These are phyloP conservation scores for Nepenthes gracilis DNA, from an alignment of 148 eudicot genomes.

Conservation along the genomic window DNA sequence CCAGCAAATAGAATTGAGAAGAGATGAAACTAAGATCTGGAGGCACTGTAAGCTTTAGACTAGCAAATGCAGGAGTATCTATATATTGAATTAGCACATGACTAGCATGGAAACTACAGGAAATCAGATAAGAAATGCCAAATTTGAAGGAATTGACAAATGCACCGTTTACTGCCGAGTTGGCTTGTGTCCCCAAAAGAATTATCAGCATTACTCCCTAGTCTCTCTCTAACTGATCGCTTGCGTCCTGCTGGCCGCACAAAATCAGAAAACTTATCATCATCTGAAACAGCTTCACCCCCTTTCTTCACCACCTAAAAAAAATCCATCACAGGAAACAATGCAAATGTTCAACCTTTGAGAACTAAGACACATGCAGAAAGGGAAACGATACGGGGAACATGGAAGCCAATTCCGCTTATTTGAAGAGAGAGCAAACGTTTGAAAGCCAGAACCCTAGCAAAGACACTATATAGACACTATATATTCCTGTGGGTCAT, in stretches of 20 bases:
- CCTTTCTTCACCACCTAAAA: conserved; percentile 69
- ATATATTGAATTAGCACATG: too few species aligned
- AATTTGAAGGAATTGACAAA: not conserved
- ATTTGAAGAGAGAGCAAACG: too few species aligned
- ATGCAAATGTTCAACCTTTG: not conserved
- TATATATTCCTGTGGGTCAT: too few species aligned
- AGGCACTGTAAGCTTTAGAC: too few species aligned
- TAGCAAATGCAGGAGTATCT: too few species aligned
- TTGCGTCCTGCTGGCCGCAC: conserved; percentile 36
- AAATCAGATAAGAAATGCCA: too few species aligned
- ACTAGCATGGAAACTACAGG: too few species aligned
- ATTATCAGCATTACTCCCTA: conserved; percentile 34
- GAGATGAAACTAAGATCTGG: not conserved
- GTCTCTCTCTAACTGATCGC: conserved; percentile 59
- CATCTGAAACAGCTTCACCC: conserved; percentile 22
- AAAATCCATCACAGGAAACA: not conserved
- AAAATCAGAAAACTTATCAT: conserved; percentile 18
- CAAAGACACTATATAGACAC: too few species aligned
- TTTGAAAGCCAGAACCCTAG: too few species aligned
- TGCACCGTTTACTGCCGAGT: not conserved
- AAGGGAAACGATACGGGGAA: too few species aligned
- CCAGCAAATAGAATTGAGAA: not conserved
- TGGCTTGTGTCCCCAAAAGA: conserved; percentile 13
- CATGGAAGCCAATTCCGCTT: too few species aligned
- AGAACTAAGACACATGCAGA: not conserved